A percentile compares a stretch with the other conserved stretches of the same genome.
phyloP scores from a whole-genome alignment of 331 rosid species.

The Ulmus americana region DNA sequence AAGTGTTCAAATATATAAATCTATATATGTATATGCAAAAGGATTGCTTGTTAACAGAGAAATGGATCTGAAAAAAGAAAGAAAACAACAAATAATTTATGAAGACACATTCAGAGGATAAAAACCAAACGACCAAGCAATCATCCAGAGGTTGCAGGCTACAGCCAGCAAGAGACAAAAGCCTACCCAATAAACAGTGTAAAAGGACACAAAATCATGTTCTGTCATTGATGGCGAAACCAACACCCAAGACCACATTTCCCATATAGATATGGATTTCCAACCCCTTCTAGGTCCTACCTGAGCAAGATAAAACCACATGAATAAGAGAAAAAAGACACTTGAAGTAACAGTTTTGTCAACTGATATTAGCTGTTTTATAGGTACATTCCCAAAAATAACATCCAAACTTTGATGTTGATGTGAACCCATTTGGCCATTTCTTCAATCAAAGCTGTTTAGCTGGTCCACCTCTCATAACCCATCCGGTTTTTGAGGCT shows the following conservation, averaged over 20 bases:
- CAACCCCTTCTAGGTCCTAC: conserved; percentile 19
- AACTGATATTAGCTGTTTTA: conserved; percentile 27
- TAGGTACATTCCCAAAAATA: conserved; percentile 31
- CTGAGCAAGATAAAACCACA: conserved; percentile 18
- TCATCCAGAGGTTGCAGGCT: conserved; percentile 1
- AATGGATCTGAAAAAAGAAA: not conserved
- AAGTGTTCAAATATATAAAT: not conserved
- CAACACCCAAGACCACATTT: conserved; percentile 22
- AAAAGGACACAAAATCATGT: conserved; percentile 14
- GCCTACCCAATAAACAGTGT: not conserved
- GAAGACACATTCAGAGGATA: conserved; percentile 1
- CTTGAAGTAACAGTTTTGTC: conserved; percentile 11
- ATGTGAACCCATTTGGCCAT: conserved; percentile 16
- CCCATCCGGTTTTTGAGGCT: conserved; percentile 27
- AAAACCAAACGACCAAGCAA: conserved; percentile 2
- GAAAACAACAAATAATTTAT: not conserved
- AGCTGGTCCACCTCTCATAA: conserved; percentile 27
- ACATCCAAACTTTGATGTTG: conserved; percentile 42
- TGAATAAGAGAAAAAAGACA: conserved; percentile 7
- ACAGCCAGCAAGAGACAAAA: not conserved
- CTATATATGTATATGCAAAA: not conserved
- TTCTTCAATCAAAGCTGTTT: conserved; percentile 35
- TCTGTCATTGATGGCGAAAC: conserved; percentile 22
- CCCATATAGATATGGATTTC: conserved; percentile 17
- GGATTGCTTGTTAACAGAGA: conserved; percentile 7